Evolutionary conservation across 768 basidiomycete species (phyloP).

Genomic region (Hortiboletus flavorubellus): DNA sequence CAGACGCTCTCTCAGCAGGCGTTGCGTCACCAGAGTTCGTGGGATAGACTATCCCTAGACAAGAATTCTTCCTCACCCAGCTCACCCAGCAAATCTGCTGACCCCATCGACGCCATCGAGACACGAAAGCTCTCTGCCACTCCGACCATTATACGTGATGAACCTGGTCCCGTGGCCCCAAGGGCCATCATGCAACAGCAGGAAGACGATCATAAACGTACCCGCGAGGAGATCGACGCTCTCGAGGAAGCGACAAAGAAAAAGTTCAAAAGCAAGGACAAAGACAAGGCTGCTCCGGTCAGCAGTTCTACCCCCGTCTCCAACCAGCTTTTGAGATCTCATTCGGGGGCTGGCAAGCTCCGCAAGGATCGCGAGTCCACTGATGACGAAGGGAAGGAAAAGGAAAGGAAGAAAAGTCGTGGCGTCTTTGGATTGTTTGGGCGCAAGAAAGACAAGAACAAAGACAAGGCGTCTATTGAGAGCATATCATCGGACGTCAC

Average conservation of each 20-base stretch:
- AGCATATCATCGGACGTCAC: conserved; percentile 50
- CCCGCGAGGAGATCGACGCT: conserved; percentile 46
- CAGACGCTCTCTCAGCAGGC: conserved; percentile 25
- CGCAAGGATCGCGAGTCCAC: conserved; percentile 44
- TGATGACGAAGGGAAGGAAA: conserved; percentile 51
- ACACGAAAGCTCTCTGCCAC: conserved; percentile 78
- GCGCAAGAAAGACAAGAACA: conserved; percentile 72
- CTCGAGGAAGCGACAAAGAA: conserved; percentile 45
- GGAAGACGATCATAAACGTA: conserved; percentile 53
- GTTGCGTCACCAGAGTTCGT: conserved; percentile 44
- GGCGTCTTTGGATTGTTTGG: conserved; percentile 79
- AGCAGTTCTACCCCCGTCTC: conserved; percentile 27
- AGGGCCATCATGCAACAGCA: conserved; percentile 43
- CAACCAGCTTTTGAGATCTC: conserved; percentile 18
- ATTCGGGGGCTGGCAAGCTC: conserved; percentile 32
- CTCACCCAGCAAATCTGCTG: conserved; percentile 39
- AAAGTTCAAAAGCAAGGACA: conserved; percentile 49
- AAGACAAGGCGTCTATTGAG: conserved; percentile 52
- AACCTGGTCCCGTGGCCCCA: conserved; percentile 36
- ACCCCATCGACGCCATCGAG: conserved; percentile 67
- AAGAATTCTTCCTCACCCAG: conserved; percentile 29
- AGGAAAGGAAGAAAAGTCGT: conserved; percentile 62
- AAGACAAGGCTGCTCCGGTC: conserved; percentile 41
- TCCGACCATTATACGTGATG: conserved; percentile 69
- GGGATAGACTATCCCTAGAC: conserved; percentile 43